A percentile compares a stretch with the other conserved stretches of the same genome.
phyloP scores from a whole-genome alignment of 305 asterid genomes.

The Fraxinus greggii region DNA sequence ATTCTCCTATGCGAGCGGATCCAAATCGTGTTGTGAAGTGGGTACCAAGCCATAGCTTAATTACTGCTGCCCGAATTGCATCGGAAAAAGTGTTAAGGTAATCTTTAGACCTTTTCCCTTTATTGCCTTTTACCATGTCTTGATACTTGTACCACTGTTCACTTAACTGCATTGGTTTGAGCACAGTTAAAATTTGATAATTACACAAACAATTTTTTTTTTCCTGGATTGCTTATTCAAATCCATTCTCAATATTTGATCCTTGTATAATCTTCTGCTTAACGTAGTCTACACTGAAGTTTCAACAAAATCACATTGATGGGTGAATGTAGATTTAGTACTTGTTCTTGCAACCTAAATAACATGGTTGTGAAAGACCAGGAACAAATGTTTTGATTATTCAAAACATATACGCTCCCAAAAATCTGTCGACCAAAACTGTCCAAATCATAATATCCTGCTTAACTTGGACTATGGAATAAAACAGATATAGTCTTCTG shows the following conservation, averaged over 20 bases:
- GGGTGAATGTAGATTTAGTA: neutral
- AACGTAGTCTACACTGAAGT: neutral
- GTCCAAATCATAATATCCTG: neutral
- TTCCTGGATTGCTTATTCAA: neutral
- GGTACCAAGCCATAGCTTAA: conserved; percentile 67
- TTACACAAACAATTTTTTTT: neutral
- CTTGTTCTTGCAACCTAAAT: neutral
- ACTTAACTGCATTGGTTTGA: neutral
- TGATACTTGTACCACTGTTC: neutral
- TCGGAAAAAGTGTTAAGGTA: conserved; percentile 85
- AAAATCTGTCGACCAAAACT: neutral
- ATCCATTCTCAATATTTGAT: neutral
- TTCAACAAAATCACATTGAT: neutral
- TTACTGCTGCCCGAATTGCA: conserved; percentile 79
- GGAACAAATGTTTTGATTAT: neutral
- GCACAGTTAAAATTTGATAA: neutral
- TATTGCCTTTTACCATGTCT: neutral
- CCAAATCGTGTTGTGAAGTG: conserved; percentile 78
- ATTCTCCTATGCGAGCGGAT: conserved; percentile 96
- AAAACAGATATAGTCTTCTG: neutral
- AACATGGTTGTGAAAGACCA: neutral
- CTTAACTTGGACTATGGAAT: neutral
- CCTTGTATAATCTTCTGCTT: neutral
- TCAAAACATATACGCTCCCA: neutral
- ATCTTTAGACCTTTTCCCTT: neutral